Evolutionary conservation across 2,329 filamentous ascomycete genomes (phyloP), one percentile per base, ranked within the genome.

Genomic region (Myriosclerotinia duriaeana): DNA sequence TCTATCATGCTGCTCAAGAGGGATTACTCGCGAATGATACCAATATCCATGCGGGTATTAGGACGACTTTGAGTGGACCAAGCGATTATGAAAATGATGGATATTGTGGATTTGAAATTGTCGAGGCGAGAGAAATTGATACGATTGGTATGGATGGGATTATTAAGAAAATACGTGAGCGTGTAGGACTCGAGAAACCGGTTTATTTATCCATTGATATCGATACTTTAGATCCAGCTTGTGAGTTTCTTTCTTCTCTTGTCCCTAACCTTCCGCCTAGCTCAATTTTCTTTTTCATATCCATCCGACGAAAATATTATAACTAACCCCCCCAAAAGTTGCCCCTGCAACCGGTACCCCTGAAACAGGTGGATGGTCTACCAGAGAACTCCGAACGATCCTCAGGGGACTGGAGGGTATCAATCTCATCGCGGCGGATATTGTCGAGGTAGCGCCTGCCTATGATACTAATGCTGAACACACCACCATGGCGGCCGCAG

Each of bases 121-220:
- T 93, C 54, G 90, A 93, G 78, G 91, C 88, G 0, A 82, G 87
- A 20, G 87, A 89, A 72, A 89, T 90, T 67, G 88, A 90, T 75
- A 87, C 82, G 9, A 88, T 89, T 68, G 88, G 87, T 38, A 85
- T 84, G 38, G 84, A 86, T 0, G 91, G 91, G 5, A 93, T 96
- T 75, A 89, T 94, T 76, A 86, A 89, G 78, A 88, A 86, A 76
- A 95, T 96, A 74, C 79, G 86, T 53, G 87, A 91, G 4, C 83
- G 91, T 34, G 90, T 96, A 22, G 91, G 90, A 11, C 89, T 87
- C 30, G 82, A 83, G 64, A 88, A 87, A 68, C 91, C 91, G 0
- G 90, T 95, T 0, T 96, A 96, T 75, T 79, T 96, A 42, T 91
- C 87, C 8, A 88, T 96, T 56, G 93, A 97, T 75, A 96, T 96